A percentile compares a stretch with the other conserved stretches of the same genome.
Evolutionary conservation across 306 rosid genomes (phyloP).

Genomic region (Glycine soja): DNA sequence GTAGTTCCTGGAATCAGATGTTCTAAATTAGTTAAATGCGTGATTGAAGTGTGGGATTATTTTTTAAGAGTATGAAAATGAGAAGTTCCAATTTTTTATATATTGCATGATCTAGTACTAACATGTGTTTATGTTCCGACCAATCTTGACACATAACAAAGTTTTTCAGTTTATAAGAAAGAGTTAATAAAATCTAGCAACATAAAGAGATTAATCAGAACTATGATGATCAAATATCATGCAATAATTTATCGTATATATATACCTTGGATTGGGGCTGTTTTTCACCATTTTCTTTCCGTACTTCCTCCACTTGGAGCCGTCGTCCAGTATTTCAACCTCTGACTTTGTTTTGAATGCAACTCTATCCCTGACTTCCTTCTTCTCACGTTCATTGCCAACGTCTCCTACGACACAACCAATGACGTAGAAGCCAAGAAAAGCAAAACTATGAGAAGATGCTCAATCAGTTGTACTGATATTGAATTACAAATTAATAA

Average conservation of each 20-base stretch:
- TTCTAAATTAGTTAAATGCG: background rate
- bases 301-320: conserved; percentile 93
- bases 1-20: conserved; percentile 69
- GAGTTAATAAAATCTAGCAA: background rate
- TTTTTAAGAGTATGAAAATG: too few relatives aligned
- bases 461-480: background rate
- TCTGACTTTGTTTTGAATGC: conserved; percentile 83
- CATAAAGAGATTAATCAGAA: too few relatives aligned
- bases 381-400: conserved; percentile 51
- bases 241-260: background rate
- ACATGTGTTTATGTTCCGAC: too few relatives aligned
- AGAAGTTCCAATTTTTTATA: too few relatives aligned
- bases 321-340: conserved; percentile 80
- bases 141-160: too few relatives aligned
- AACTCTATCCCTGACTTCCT: conserved; percentile 53
- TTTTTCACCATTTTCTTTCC: conserved; percentile 97
- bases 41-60: background rate
- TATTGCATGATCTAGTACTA: background rate
- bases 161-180: too few relatives aligned
- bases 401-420: conserved; percentile 46
- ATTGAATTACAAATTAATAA: background rate
- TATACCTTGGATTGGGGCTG: conserved; percentile 89
- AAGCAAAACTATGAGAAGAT: background rate
- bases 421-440: background rate
- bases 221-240: too few relatives aligned